A percentile compares a stretch with the other conserved stretches of the same genome.
phyloP scores from a whole-genome alignment of 2,329 filamentous ascomycete species.

The Xylariaceae sp. region DNA sequence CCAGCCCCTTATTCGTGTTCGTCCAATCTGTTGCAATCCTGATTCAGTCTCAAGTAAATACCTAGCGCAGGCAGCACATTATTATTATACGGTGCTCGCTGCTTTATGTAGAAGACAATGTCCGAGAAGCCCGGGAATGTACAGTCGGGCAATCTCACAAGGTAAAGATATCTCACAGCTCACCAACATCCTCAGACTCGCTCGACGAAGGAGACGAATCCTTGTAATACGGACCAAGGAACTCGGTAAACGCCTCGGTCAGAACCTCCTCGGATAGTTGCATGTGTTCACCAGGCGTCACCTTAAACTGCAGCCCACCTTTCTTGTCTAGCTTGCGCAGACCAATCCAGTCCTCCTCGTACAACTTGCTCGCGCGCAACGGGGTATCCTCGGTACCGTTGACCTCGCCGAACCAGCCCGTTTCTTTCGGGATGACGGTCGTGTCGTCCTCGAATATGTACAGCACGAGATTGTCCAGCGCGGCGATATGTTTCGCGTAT shows the following conservation, averaged over 20 bases:
- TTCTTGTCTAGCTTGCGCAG: constrained; percentile 72
- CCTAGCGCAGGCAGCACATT: not conserved
- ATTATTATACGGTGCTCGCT: constrained; percentile 12
- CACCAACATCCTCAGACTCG: not conserved
- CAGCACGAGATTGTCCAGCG: constrained; percentile 76
- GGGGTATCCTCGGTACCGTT: constrained; percentile 63
- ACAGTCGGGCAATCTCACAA: not conserved
- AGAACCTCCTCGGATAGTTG: constrained; percentile 62
- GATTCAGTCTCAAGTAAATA: not conserved
- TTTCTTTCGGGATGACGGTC: constrained; percentile 85
- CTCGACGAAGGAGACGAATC: not conserved
- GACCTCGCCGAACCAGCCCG: constrained; percentile 83
- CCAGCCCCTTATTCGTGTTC: too few relatives aligned
- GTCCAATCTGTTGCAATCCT: too few relatives aligned
- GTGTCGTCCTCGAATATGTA: constrained; percentile 83
- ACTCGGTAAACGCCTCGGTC: constrained; percentile 59
- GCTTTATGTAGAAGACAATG: not conserved
- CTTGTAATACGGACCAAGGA: constrained; percentile 51
- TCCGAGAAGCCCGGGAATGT: constrained; percentile 14
- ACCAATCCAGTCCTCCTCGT: constrained; percentile 91
- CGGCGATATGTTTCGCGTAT: constrained; percentile 67
- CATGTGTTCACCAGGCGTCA: constrained; percentile 78
- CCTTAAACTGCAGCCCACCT: constrained; percentile 71
- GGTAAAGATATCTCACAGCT: constrained; percentile 7
- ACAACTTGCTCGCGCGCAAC: constrained; percentile 65